Evolutionary conservation across 495 filamentous ascomycete species (phyloP), one percentile per base, ranked within the genome.

Genomic region (Xylaria grammica): DNA sequence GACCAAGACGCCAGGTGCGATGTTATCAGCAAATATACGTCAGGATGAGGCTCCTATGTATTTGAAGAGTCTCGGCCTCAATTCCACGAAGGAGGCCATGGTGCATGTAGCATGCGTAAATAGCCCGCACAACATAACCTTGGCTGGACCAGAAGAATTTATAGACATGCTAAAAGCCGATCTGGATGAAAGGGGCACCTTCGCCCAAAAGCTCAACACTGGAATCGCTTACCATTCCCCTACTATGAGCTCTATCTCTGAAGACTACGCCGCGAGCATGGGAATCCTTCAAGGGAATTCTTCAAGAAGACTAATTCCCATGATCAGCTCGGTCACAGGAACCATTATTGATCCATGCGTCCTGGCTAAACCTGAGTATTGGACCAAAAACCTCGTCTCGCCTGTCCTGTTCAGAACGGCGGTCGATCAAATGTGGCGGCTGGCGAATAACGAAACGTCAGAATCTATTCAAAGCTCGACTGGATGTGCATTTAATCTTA

Each of bases 361-460:
- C 10, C 61, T 67, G 13, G 11, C 51, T 9, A 51, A 42, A 8
- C 55, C 69, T 9, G 52, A 67, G 13, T 85, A 80, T 49, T 83
- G 79, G 83, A 72, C 74, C 4, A 65, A 72, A 17, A 84, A 84
- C 53, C 69, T 84, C 66, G 71, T 80, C 15, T 76, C 73, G 1
- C 78, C 81, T 0, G 83, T 84, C 20, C 60, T 63, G 17, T 84
- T 84, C 59, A 65, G 73, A 0, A 67, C 79, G 15, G 81, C 79
- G 3, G 45, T 83, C 63, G 60, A 75, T 1, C 9, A 60, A 2
- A 60, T 72, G 40, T 67, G 61, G 4, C 8, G 19, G 45, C 11
- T 29, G 10, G 44, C 40, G 17, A 50, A 20, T 63, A 67, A 32
- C 67, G 65, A 49, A 62, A 62, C 32, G 53, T 56, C 20, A 19